phyloP scores from a whole-genome alignment of 2,329 filamentous ascomycete species.

The Trichoderma pleuroti region DNA sequence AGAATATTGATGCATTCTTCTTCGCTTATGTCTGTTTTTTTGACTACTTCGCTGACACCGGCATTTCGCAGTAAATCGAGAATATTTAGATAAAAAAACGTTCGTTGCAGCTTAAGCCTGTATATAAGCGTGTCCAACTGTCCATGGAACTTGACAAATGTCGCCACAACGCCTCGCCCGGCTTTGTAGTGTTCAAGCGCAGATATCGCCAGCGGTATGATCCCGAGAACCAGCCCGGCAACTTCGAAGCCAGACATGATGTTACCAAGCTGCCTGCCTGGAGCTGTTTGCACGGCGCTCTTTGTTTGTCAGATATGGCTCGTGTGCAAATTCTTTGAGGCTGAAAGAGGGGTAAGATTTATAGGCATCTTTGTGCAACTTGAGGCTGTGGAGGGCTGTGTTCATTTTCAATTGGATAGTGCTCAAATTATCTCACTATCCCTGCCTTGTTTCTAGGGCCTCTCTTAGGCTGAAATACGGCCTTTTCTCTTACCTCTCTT shows the following conservation, averaged over 20 bases:
- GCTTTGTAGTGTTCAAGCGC: slow-evolving; percentile 2
- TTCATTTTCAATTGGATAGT: not conserved
- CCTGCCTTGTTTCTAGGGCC: not conserved
- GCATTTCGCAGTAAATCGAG: not conserved
- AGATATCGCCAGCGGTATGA: not conserved
- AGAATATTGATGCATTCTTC: not conserved
- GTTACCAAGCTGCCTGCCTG: not conserved
- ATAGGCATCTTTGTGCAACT: not conserved
- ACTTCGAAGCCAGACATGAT: not conserved
- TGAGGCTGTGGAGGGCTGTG: not conserved
- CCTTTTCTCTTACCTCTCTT: not conserved
- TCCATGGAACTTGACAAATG: not conserved
- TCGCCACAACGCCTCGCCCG: not conserved
- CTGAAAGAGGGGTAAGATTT: not conserved
- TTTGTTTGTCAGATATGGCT: not conserved
- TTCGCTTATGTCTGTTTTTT: not conserved
- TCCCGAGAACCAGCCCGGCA: not conserved
- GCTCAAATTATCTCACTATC: not conserved
- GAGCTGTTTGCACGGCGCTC: not conserved
- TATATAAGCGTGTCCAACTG: not conserved
- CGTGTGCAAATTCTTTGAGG: not conserved
- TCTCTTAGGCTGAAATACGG: not conserved
- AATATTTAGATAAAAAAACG: not conserved
- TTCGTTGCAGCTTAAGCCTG: not conserved
- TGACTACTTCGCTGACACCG: not conserved